Evolutionary conservation across 2,329 filamentous ascomycete genomes (phyloP), one percentile per base, ranked within the genome.

Genomic region (Ophiostoma pallidulum): DNA sequence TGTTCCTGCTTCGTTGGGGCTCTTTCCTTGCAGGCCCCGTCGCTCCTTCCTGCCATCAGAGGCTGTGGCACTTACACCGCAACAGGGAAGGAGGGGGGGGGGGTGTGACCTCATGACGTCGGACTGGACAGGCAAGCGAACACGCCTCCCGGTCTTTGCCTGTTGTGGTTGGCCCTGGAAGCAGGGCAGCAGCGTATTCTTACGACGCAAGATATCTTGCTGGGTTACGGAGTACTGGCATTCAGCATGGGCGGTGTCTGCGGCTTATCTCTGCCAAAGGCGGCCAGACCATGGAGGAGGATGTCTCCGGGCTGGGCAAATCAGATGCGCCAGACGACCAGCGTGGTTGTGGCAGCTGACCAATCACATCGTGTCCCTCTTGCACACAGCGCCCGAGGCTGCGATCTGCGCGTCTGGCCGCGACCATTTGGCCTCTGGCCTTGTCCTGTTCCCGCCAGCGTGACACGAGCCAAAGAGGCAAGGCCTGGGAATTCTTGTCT

Each of bases 291-390:
- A 37, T 32, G n/a, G n/a, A n/a, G n/a, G n/a, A n/a, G n/a, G n/a
- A n/a, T n/a, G n/a, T n/a, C n/a, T 8, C 20, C 10, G 26, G 9
- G 13, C 2, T 33, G 38, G 22, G 45, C 52, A 50, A 54, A 54
- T 54, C 52, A 54, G 48, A 52, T 45, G 50, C 41, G 36, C 13
- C 14, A 28, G 29, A 45, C 33, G 29, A 36, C n/a, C 43, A n/a
- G 50, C 50, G 50, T 50, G 47, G 43, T 5, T 22, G 26, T 18
- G 13, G 18, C 36, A 19, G 7, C 5, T 31, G 26, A 31, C 51
- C 48, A 53, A 53, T 51, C 45, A 51, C 14, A 43, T 20, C 20
- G 4, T 35, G 45, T 31, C 4, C 2, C 13, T 37, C 33, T 35
- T 16, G 45, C 48, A 50, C 48, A 51, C 36, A 39, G 32, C 29